These are phyloP conservation scores for Suillus lakei DNA, from an alignment of 768 basidiomycete genomes.

Conservation along the genomic window DNA sequence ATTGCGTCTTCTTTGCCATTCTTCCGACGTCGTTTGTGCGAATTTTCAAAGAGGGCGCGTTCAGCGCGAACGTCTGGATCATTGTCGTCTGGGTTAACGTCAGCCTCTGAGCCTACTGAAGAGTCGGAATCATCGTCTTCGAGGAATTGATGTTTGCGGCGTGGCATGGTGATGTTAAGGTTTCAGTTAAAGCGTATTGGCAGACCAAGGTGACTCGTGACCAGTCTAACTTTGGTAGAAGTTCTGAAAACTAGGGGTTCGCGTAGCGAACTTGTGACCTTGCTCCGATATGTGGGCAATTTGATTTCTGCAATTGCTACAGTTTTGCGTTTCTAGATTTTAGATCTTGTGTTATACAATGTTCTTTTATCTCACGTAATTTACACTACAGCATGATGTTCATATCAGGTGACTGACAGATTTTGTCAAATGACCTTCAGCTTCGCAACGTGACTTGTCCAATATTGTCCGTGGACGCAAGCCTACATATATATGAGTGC, in stretches of 20 bases:
- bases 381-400: too few relatives aligned
- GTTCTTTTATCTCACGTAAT: too few relatives aligned
- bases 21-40: conserved; percentile 74
- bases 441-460: too few relatives aligned
- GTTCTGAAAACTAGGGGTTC: too few relatives aligned
- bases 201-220: not conserved
- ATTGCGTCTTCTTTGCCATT: conserved; percentile 72
- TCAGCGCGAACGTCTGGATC: conserved; percentile 74
- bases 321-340: too few relatives aligned
- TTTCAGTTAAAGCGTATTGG: not conserved
- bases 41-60: conserved; percentile 75
- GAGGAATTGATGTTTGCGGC: conserved; percentile 75
- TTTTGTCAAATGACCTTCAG: too few relatives aligned
- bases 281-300: too few relatives aligned
- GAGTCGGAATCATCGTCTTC: conserved; percentile 78
- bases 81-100: conserved; percentile 50
- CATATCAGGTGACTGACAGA: not conserved
- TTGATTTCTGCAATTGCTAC: too few relatives aligned
- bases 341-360: too few relatives aligned
- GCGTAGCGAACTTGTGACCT: too few relatives aligned
- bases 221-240: not conserved
- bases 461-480: not conserved
- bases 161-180: conserved; percentile 55
- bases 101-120: conserved; percentile 59
- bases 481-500: not conserved